phyloP scores from a whole-genome alignment of 2,329 filamentous ascomycete species.

The Curvularia hawaiiensis region DNA sequence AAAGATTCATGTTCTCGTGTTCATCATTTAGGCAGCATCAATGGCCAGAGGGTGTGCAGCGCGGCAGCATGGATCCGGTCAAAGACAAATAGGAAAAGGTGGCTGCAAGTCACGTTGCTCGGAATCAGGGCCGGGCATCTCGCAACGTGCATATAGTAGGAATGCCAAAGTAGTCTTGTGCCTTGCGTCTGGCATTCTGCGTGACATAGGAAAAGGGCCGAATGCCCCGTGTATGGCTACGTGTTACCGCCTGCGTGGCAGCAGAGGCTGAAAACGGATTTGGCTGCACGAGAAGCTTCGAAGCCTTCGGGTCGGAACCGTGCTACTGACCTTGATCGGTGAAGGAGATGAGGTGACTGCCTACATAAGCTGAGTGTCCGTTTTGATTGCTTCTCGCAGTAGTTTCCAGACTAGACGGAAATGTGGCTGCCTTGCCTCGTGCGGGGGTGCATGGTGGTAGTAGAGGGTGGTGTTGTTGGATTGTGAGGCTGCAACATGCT shows the following conservation, averaged over 20 bases:
- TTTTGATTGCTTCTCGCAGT: constrained; percentile 2
- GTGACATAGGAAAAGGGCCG: constrained; percentile 16
- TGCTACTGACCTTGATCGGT: constrained; percentile 27
- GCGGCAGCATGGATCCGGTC: background rate
- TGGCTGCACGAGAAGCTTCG: constrained; percentile 5
- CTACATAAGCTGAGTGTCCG: constrained; percentile 14
- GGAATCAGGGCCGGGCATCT: constrained; percentile 1
- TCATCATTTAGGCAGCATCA: background rate
- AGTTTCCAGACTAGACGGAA: background rate
- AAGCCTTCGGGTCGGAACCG: constrained; percentile 23
- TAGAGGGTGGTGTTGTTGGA: background rate
- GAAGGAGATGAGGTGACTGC: constrained; percentile 8
- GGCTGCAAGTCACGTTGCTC: constrained; percentile 4
- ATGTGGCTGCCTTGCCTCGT: constrained; percentile 5
- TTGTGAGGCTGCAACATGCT: constrained; percentile 13
- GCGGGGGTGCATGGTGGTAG: constrained; percentile 7
- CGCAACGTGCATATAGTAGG: constrained; percentile 3
- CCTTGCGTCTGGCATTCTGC: constrained; percentile 17
- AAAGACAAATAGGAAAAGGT: background rate
- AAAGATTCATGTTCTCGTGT: background rate
- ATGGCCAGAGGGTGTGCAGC: background rate
- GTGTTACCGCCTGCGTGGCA: constrained; percentile 12
- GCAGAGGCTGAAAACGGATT: constrained; percentile 13
- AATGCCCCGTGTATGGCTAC: constrained; percentile 8
- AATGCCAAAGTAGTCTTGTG: constrained; percentile 9